Evolutionary conservation across 495 filamentous ascomycete species (phyloP).

Genomic region (Penicillium alfredii): DNA sequence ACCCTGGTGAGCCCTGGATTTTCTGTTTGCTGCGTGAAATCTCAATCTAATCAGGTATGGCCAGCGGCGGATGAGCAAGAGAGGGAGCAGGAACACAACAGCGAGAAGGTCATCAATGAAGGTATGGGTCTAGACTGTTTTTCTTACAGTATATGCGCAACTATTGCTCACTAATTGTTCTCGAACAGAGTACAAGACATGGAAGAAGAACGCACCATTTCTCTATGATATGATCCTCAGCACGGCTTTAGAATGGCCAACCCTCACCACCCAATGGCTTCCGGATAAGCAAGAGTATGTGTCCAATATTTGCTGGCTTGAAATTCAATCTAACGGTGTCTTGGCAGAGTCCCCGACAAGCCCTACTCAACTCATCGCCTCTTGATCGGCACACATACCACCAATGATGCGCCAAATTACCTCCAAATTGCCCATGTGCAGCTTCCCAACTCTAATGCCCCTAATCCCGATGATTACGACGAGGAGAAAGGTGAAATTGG

Average conservation of each 20-base stretch:
- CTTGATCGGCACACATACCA: slow-evolving; percentile 92
- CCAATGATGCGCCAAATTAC: slow-evolving; percentile 80
- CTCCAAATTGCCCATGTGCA: slow-evolving; percentile 91
- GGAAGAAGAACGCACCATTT: slow-evolving; percentile 99
- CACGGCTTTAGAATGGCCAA: slow-evolving; percentile 95
- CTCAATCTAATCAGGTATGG: slow-evolving; percentile 13
- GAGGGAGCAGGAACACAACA: slow-evolving; percentile 66
- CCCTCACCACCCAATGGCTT: slow-evolving; percentile 95
- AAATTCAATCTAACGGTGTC: slow-evolving; percentile 8
- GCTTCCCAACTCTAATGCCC: slow-evolving; percentile 70
- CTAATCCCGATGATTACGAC: slow-evolving; percentile 78
- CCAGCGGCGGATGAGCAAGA: slow-evolving; percentile 44
- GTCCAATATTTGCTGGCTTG: background rate
- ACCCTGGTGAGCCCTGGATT: slow-evolving; percentile 13
- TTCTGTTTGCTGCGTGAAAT: slow-evolving; percentile 7
- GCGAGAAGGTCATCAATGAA: slow-evolving; percentile 90
- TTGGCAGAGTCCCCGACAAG: slow-evolving; percentile 64
- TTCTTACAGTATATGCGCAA: background rate
- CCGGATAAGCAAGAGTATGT: slow-evolving; percentile 84
- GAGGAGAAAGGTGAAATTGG: slow-evolving; percentile 89
- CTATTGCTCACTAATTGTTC: slow-evolving; percentile 1
- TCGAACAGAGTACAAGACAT: slow-evolving; percentile 89
- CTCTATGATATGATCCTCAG: slow-evolving; percentile 96
- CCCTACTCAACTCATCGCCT: slow-evolving; percentile 84
- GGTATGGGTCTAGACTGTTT: slow-evolving; percentile 40